Conservation (phyloP, 2,329 filamentous ascomycete genomes). For the Cercospora zeae-maydis region DNA sequence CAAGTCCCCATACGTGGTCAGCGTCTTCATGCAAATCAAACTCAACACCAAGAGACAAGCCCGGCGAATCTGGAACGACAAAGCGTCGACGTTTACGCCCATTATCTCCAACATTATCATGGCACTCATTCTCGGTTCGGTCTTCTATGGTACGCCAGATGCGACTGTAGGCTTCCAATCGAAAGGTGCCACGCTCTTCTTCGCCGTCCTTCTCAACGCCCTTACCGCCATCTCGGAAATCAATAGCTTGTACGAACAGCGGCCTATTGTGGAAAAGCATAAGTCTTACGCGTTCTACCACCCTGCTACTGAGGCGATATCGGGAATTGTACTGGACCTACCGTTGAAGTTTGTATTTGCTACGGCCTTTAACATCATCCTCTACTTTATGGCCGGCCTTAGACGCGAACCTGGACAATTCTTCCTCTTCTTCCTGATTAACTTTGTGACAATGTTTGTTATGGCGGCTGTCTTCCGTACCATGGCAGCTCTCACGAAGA, state of each 20-base stretch:
- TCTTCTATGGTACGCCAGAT: slow-evolving; percentile 54
- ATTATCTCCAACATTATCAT: slow-evolving; percentile 52
- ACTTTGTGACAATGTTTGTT: slow-evolving; percentile 55
- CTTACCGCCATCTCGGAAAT: slow-evolving; percentile 62
- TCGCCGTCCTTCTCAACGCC: slow-evolving; percentile 59
- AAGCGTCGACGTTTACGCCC: slow-evolving; percentile 47
- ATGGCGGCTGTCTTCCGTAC: slow-evolving; percentile 58
- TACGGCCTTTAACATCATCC: slow-evolving; percentile 52
- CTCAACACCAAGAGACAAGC: slow-evolving; percentile 51
- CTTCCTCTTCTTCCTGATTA: slow-evolving; percentile 62
- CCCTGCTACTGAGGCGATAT: slow-evolving; percentile 48
- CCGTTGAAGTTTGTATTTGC: slow-evolving; percentile 56
- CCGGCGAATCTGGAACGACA: slow-evolving; percentile 53
- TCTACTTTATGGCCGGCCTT: slow-evolving; percentile 57
- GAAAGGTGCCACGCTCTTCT: slow-evolving; percentile 57
- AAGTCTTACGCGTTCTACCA: slow-evolving; percentile 43
- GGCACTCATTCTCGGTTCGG: slow-evolving; percentile 59
- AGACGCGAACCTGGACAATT: slow-evolving; percentile 45
- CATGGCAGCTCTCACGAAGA: slow-evolving; percentile 57
- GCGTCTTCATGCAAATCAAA: slow-evolving; percentile 52
- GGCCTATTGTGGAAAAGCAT: slow-evolving; percentile 49
- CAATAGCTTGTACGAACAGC: slow-evolving; percentile 55
- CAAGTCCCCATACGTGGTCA: slow-evolving; percentile 58
- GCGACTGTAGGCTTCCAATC: slow-evolving; percentile 53
- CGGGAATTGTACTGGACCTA: slow-evolving; percentile 54